Conservation (phyloP, 2,329 filamentous ascomycete species). For the Fusarium haematococcum region DNA sequence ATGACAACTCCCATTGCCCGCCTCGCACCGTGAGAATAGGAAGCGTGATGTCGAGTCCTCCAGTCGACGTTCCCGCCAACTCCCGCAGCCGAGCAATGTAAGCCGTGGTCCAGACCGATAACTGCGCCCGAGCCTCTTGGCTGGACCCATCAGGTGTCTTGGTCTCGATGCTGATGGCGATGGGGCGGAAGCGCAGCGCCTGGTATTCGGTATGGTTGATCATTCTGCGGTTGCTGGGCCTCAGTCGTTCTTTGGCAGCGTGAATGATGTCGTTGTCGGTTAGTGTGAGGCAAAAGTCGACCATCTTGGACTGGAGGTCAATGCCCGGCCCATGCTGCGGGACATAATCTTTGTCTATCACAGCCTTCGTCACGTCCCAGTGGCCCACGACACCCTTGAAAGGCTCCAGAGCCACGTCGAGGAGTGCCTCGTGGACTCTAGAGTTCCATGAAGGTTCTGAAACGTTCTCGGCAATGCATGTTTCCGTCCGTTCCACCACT, state of each 20-base stretch:
- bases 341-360: not conserved
- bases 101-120: slow-evolving; percentile 13
- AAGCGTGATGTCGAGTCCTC: not conserved
- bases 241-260: not conserved
- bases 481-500: not conserved
- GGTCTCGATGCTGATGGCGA: slow-evolving; percentile 19
- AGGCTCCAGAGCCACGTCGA: not conserved
- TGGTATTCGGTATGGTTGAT: slow-evolving; percentile 17
- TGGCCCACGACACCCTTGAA: not conserved
- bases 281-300: slow-evolving; percentile 7
- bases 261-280: not conserved
- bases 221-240: not conserved
- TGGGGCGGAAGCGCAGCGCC: slow-evolving; percentile 4
- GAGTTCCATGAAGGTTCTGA: slow-evolving; percentile 8
- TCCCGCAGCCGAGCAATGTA: not conserved
- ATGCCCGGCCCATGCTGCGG: not conserved
- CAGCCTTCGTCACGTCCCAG: not conserved
- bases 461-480: not conserved
- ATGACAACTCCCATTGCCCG: not conserved
- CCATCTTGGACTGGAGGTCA: slow-evolving; percentile 7
- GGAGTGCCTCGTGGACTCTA: not conserved
- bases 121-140: slow-evolving; percentile 2
- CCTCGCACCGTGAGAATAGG: not conserved
- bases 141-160: slow-evolving; percentile 10
- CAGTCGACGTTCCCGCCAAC: not conserved